Conservation (phyloP, 331 rosid genomes). For the Saraca asoca region DNA sequence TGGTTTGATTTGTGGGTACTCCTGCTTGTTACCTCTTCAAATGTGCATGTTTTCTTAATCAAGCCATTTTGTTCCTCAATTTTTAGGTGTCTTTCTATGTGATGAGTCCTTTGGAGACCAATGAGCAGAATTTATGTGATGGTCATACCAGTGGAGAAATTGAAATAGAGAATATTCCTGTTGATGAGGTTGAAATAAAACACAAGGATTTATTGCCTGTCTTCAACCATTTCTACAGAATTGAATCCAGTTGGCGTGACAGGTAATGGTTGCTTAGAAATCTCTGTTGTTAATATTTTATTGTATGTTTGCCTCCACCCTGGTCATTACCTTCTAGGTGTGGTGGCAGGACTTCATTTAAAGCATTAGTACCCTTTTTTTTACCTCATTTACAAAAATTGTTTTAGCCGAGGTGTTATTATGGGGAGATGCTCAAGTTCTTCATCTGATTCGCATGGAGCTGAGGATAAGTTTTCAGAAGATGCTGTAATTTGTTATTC, state of each 20-base stretch:
- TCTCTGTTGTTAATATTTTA: neutral
- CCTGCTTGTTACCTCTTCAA: slow-evolving; percentile 28
- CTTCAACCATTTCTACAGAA: slow-evolving; percentile 62
- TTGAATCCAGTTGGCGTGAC: slow-evolving; percentile 61
- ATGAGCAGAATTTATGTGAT: slow-evolving; percentile 38
- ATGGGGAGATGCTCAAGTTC: slow-evolving; percentile 50
- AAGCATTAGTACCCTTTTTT: neutral
- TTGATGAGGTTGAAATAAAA: slow-evolving; percentile 66
- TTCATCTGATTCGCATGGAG: slow-evolving; percentile 49
- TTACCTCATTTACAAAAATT: slow-evolving; percentile 26
- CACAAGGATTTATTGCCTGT: slow-evolving; percentile 77
- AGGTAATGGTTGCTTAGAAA: slow-evolving; percentile 48
- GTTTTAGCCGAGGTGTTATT: slow-evolving; percentile 40
- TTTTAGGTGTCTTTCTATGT: slow-evolving; percentile 67
- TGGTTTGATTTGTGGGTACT: slow-evolving; percentile 30
- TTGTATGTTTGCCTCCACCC: neutral
- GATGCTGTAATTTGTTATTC: slow-evolving; percentile 46
- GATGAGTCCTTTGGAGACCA: slow-evolving; percentile 52
- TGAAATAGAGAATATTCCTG: slow-evolving; percentile 70
- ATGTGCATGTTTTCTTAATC: slow-evolving; percentile 26
- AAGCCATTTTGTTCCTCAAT: slow-evolving; percentile 27
- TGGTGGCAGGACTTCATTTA: too few species aligned
- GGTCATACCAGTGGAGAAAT: slow-evolving; percentile 57
- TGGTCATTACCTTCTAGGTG: too few species aligned
- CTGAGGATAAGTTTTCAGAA: slow-evolving; percentile 41